phyloP scores from a whole-genome alignment of 2,329 filamentous ascomycete genomes.

The Dichotomopilus funicola region DNA sequence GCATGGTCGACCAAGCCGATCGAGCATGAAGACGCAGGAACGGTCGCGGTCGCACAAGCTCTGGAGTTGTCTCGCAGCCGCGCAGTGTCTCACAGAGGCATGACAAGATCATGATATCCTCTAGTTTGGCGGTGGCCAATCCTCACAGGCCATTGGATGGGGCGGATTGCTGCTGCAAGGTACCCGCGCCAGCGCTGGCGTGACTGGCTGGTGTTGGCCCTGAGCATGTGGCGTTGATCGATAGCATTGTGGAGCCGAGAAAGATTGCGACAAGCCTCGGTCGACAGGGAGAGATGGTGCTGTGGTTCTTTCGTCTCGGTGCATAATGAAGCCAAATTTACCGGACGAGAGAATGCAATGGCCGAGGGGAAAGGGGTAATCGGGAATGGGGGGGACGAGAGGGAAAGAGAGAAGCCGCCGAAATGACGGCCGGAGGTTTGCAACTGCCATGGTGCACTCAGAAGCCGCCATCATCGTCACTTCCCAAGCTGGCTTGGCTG shows the following conservation, averaged over 20 bases:
- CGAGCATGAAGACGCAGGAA: too few species aligned
- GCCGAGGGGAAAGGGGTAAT: neutral
- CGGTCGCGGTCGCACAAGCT: too few species aligned
- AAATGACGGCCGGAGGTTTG: slow-evolving; percentile 11
- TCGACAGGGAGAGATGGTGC: neutral
- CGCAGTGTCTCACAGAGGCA: neutral
- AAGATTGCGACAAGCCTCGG: slow-evolving; percentile 13
- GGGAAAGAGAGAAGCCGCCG: slow-evolving; percentile 3
- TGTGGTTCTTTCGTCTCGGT: slow-evolving; percentile 8
- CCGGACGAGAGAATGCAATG: slow-evolving; percentile 14
- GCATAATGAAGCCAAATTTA: slow-evolving; percentile 16
- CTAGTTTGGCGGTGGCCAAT: neutral
- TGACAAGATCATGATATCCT: neutral
- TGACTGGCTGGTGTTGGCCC: neutral
- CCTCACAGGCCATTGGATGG: neutral
- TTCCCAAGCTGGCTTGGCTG: neutral
- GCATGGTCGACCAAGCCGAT: too few species aligned
- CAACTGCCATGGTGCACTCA: neutral
- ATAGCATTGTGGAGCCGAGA: slow-evolving; percentile 7
- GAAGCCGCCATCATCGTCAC: neutral
- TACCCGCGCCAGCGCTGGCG: slow-evolving; percentile 12
- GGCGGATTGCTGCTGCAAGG: slow-evolving; percentile 12
- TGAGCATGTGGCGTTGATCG: slow-evolving; percentile 7
- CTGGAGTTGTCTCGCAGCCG: too few species aligned
- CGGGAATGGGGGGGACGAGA: too few species aligned